A percentile compares a stretch with the other conserved stretches of the same genome.
These are phyloP conservation scores for Nicotiana rustica DNA, from an alignment of 305 asterid genomes.

Conservation along the genomic window DNA sequence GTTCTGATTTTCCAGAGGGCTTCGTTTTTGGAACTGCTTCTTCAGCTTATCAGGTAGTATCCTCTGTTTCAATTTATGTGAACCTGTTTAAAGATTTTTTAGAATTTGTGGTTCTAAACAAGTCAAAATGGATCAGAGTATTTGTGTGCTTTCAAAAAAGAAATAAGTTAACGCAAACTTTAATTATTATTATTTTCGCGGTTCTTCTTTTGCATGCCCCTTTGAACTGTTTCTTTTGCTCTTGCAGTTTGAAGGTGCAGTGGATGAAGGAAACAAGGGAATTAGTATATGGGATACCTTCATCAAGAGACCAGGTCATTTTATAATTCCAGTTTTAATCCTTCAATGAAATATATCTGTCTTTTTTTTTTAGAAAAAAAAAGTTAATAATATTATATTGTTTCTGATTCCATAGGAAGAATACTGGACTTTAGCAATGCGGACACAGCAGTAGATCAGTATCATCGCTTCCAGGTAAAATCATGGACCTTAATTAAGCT, in stretches of 20 bases:
- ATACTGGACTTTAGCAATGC: slow-evolving; percentile 94
- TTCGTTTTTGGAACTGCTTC: slow-evolving; percentile 93
- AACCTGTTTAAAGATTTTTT: no score
- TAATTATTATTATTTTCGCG: background rate
- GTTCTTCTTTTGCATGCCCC: background rate
- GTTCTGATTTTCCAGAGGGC: slow-evolving; percentile 70
- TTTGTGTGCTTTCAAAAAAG: no score
- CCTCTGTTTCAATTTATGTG: no score
- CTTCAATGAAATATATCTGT: background rate
- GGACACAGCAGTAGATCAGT: slow-evolving; percentile 85
- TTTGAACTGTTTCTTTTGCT: background rate
- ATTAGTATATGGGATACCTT: slow-evolving; percentile 87
- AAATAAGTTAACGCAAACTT: no score
- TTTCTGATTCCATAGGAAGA: slow-evolving; percentile 53
- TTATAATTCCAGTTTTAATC: no score
- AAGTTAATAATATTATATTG: background rate
- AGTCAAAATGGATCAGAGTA: no score
- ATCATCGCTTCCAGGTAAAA: slow-evolving; percentile 82
- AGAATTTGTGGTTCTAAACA: no score
- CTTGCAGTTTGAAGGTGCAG: slow-evolving; percentile 86
- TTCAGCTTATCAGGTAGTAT: slow-evolving; percentile 77
- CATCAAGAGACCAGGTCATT: slow-evolving; percentile 63
- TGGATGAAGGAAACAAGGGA: slow-evolving; percentile 82
- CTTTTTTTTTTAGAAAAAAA: background rate
- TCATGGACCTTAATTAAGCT: background rate